phyloP scores from a whole-genome alignment of 2,329 filamentous ascomycete species.

The Penicillium sp. region DNA sequence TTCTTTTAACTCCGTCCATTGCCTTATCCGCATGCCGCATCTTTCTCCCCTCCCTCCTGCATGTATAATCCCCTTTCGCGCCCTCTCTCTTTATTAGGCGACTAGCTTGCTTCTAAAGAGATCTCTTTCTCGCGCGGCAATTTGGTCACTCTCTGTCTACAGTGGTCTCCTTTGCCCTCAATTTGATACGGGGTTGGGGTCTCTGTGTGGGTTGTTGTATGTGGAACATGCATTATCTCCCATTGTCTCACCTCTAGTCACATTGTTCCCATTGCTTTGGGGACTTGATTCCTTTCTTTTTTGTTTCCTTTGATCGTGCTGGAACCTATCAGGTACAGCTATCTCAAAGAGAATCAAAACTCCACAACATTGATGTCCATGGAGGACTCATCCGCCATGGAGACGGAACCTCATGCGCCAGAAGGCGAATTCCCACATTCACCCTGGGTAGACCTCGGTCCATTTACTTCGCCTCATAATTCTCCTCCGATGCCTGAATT shows the following conservation, averaged over 20 bases:
- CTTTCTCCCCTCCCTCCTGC: constrained; percentile 20
- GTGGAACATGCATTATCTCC: constrained; percentile 53
- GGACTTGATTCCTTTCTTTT: neutral
- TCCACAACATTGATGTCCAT: constrained; percentile 29
- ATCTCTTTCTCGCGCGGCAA: neutral
- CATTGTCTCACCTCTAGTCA: constrained; percentile 45
- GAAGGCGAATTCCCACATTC: constrained; percentile 47
- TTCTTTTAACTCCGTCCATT: constrained; percentile 31
- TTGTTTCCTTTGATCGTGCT: constrained; percentile 12
- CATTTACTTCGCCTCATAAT: constrained; percentile 59
- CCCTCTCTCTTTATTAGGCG: constrained; percentile 3
- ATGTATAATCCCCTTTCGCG: constrained; percentile 20
- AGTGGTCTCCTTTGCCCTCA: neutral
- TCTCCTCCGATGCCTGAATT: constrained; percentile 72
- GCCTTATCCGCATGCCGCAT: constrained; percentile 28
- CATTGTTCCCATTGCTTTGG: constrained; percentile 19
- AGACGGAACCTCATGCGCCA: constrained; percentile 46
- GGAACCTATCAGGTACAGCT: neutral
- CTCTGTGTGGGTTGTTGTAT: constrained; percentile 7
- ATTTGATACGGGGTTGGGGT: constrained; percentile 1
- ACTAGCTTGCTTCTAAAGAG: constrained; percentile 9
- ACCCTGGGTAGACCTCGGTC: constrained; percentile 48
- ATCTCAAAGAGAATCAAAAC: neutral
- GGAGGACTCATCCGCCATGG: constrained; percentile 48
- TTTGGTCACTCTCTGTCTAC: neutral